These are phyloP conservation scores for Annulohypoxylon stygium DNA, from an alignment of 495 filamentous ascomycete genomes.

Conservation along the genomic window DNA sequence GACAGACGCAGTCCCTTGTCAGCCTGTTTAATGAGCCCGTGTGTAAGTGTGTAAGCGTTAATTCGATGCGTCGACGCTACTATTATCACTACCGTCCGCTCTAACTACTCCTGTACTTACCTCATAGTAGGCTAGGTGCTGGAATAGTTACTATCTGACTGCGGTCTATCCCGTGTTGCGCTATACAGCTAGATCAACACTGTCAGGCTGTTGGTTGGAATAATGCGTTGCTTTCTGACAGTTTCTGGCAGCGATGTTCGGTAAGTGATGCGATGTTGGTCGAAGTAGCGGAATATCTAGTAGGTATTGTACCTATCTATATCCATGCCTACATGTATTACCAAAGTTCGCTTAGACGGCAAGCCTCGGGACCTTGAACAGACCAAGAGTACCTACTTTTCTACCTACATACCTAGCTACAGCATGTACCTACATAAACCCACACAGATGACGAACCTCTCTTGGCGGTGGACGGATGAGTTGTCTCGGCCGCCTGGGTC, in stretches of 20 bases:
- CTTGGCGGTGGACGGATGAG: constrained; percentile 9
- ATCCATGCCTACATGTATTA: neutral
- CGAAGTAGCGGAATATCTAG: neutral
- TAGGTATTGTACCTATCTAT: too few relatives aligned
- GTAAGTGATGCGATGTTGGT: neutral
- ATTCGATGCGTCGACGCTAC: constrained; percentile 20
- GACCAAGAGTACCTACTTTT: constrained; percentile 14
- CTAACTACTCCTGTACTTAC: too few relatives aligned
- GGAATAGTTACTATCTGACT: neutral
- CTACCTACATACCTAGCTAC: neutral
- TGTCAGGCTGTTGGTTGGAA: constrained; percentile 2
- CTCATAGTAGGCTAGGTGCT: neutral
- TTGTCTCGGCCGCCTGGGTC: constrained; percentile 28
- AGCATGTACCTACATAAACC: constrained; percentile 9
- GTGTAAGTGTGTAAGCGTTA: neutral
- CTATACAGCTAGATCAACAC: constrained; percentile 12
- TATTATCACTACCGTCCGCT: neutral
- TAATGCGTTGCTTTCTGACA: neutral
- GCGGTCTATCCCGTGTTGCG: constrained; percentile 19
- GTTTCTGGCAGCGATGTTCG: constrained; percentile 4
- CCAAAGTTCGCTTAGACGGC: constrained; percentile 12
- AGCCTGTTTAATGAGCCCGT: constrained; percentile 8
- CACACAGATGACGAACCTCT: constrained; percentile 22
- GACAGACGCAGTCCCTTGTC: constrained; percentile 31
- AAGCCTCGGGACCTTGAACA: constrained; percentile 30